Percentiles rank a stretch among this genome's conserved stretches.
These are phyloP conservation scores for Quillaja saponaria DNA, from an alignment of 306 rosid species.

Conservation along the genomic window DNA sequence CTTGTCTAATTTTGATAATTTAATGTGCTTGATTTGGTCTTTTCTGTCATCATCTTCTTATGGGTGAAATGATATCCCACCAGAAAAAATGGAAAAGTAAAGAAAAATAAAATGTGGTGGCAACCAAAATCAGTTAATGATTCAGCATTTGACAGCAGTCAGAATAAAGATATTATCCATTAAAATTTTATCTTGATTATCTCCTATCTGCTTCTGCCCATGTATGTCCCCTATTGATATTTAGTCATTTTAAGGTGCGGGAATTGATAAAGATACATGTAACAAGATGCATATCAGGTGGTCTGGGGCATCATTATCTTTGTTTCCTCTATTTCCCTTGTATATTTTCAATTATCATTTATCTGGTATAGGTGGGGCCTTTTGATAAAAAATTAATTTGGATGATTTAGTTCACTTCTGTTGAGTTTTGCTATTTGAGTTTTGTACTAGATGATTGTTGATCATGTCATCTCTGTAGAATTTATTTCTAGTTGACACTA, in stretches of 20 bases:
- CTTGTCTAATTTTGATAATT: background rate
- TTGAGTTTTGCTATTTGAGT: constrained; percentile 1
- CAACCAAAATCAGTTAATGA: no score
- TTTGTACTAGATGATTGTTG: background rate
- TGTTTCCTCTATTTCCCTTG: background rate
- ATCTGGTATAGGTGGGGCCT: constrained; percentile 7
- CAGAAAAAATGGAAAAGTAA: background rate
- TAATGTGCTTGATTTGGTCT: constrained; percentile 2
- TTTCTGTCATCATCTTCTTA: constrained; percentile 8
- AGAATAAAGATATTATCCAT: no score
- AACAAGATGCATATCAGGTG: background rate
- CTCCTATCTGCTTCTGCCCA: background rate
- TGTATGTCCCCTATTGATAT: background rate
- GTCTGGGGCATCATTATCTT: background rate
- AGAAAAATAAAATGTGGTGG: background rate
- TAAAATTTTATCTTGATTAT: no score
- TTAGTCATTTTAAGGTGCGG: constrained; percentile 9
- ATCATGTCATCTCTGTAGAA: background rate
- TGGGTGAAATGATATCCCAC: constrained; percentile 7
- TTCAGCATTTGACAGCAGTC: no score
- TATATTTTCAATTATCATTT: background rate
- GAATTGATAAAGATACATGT: constrained; percentile 5
- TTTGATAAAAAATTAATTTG: background rate
- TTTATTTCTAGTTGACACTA: background rate
- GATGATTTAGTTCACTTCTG: no score